Conservation (phyloP, 371 early-diverging fungal genomes). For the Dinochytrium kinnereticum region DNA sequence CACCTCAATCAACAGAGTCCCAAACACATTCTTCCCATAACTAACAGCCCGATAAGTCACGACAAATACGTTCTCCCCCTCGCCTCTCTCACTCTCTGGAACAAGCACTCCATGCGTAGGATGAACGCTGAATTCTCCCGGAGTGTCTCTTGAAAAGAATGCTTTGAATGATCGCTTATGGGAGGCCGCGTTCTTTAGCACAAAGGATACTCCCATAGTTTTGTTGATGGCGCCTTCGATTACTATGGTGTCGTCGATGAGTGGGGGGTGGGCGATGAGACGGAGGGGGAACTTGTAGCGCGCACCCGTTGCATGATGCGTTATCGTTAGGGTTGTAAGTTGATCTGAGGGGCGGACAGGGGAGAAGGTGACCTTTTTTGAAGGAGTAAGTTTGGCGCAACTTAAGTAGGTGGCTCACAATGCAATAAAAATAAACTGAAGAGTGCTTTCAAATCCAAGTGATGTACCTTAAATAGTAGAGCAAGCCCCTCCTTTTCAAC, state of each 20-base stretch:
- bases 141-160: conserved; percentile 37
- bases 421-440: too few relatives aligned
- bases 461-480: conserved; percentile 22
- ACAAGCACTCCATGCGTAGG: conserved; percentile 45
- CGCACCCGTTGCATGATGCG: conserved; percentile 34
- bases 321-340: conserved; percentile 30
- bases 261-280: conserved; percentile 42
- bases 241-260: conserved; percentile 50
- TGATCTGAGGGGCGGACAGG: conserved; percentile 35
- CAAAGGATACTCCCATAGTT: conserved; percentile 45
- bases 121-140: conserved; percentile 41
- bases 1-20: conserved; percentile 49
- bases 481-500: conserved; percentile 28
- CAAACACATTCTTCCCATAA: conserved; percentile 45
- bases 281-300: conserved; percentile 45
- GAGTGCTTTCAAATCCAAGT: not conserved
- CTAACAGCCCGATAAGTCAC: conserved; percentile 45
- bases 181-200: conserved; percentile 34
- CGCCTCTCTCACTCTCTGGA: conserved; percentile 31
- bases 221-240: conserved; percentile 54
- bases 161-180: conserved; percentile 39
- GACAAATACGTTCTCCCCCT: conserved; percentile 45
- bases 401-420: too few relatives aligned
- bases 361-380: conserved; percentile 19
- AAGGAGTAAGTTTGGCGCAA: too few relatives aligned